phyloP scores from a whole-genome alignment of 257 asterid species.

The Capsicum baccatum region DNA sequence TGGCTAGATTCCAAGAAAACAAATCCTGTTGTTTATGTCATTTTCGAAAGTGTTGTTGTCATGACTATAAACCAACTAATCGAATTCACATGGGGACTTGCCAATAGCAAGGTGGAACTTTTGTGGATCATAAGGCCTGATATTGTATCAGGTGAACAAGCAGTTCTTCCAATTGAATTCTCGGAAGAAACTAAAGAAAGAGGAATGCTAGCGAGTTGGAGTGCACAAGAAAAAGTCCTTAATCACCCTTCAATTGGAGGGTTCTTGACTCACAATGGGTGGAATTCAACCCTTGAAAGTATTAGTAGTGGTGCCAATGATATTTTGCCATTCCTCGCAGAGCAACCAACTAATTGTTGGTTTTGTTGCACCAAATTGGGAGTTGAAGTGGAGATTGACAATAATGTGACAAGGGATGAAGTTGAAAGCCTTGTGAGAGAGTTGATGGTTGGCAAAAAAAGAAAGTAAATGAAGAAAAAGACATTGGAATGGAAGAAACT shows the following conservation, averaged over 20 bases:
- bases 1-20: slow-evolving; percentile 57
- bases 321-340: slow-evolving; percentile 65
- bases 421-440: slow-evolving; percentile 46
- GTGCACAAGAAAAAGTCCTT: slow-evolving; percentile 63
- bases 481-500: too few species aligned
- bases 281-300: slow-evolving; percentile 60
- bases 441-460: slow-evolving; percentile 48
- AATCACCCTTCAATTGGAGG: slow-evolving; percentile 56
- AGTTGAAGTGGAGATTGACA: slow-evolving; percentile 54
- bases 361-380: slow-evolving; percentile 48
- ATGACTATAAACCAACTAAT: slow-evolving; percentile 47
- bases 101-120: slow-evolving; percentile 43
- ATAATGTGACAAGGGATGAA: slow-evolving; percentile 51
- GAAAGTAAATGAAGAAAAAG: slow-evolving; percentile 23
- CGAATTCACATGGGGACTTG: slow-evolving; percentile 67
- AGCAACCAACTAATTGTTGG: slow-evolving; percentile 64
- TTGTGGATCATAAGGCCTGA: slow-evolving; percentile 63
- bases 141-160: slow-evolving; percentile 44
- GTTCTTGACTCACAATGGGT: slow-evolving; percentile 60
- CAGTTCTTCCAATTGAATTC: slow-evolving; percentile 42
- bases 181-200: slow-evolving; percentile 42
- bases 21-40: slow-evolving; percentile 51
- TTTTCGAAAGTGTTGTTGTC: slow-evolving; percentile 51
- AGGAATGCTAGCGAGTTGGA: slow-evolving; percentile 50
- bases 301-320: slow-evolving; percentile 55